Evolutionary conservation across 2,329 filamentous ascomycete species (phyloP).

Genomic region (Cercospora zeina): DNA sequence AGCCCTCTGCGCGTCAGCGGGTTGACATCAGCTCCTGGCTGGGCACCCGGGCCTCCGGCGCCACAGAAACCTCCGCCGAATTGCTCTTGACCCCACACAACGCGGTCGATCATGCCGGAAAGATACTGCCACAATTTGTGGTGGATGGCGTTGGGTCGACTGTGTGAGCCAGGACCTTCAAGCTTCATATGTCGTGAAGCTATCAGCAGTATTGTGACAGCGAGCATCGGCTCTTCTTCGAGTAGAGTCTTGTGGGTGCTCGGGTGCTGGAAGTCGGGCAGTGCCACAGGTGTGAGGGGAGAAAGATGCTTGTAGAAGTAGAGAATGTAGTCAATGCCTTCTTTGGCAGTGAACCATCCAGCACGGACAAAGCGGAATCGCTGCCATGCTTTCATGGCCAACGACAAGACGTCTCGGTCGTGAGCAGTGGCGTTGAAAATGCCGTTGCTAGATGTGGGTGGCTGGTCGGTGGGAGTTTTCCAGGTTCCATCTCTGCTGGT

Average conservation of each 20-base stretch:
- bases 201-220: slow-evolving; percentile 87
- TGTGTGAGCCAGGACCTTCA: slow-evolving; percentile 74
- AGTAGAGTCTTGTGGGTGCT: slow-evolving; percentile 76
- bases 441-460: slow-evolving; percentile 22
- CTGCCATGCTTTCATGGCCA: slow-evolving; percentile 84
- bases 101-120: slow-evolving; percentile 89
- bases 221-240: slow-evolving; percentile 87
- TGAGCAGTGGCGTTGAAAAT: slow-evolving; percentile 34
- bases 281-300: slow-evolving; percentile 88
- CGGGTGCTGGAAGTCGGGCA: slow-evolving; percentile 84
- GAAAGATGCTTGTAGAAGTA: slow-evolving; percentile 94
- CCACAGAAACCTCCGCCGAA: slow-evolving; percentile 87
- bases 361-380: slow-evolving; percentile 92
- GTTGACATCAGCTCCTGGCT: slow-evolving; percentile 67
- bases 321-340: slow-evolving; percentile 90
- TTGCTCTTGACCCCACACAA: slow-evolving; percentile 94
- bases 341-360: slow-evolving; percentile 91
- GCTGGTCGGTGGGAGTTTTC: slow-evolving; percentile 32
- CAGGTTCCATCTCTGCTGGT: slow-evolving; percentile 31
- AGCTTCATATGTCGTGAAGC: slow-evolving; percentile 83
- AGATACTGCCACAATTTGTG: slow-evolving; percentile 94
- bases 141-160: slow-evolving; percentile 86
- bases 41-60: slow-evolving; percentile 55
- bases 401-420: slow-evolving; percentile 47
- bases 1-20: slow-evolving; percentile 64